These are phyloP conservation scores for Tulasnella sp. DNA, from an alignment of 768 basidiomycete genomes.

Conservation along the genomic window DNA sequence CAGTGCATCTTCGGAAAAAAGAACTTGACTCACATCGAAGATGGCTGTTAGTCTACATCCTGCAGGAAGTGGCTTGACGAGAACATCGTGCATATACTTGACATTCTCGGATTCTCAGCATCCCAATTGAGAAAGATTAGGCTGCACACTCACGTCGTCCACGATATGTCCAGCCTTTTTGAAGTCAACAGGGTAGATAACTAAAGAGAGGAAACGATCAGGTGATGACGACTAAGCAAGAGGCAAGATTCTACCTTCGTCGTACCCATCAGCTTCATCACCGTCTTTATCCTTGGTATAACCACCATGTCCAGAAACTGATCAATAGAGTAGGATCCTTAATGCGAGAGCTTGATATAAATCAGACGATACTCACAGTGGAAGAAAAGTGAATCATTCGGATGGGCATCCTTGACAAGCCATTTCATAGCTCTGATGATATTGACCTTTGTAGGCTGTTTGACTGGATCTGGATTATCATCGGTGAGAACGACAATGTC, in stretches of 20 bases:
- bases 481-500: slow-evolving; percentile 86
- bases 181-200: slow-evolving; percentile 79
- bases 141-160: slow-evolving; percentile 56
- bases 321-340: not conserved
- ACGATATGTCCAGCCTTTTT: slow-evolving; percentile 63
- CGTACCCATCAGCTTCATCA: slow-evolving; percentile 72
- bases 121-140: not conserved
- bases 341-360: not conserved
- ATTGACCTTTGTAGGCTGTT: slow-evolving; percentile 64
- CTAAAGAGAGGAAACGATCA: slow-evolving; percentile 25
- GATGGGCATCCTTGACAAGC: slow-evolving; percentile 69
- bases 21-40: slow-evolving; percentile 44
- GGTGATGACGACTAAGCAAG: not conserved
- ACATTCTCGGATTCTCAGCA: slow-evolving; percentile 6
- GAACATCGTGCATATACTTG: slow-evolving; percentile 59
- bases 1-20: not conserved
- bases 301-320: slow-evolving; percentile 90
- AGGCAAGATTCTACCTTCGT: slow-evolving; percentile 43
- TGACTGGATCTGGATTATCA: slow-evolving; percentile 45
- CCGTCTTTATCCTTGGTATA: slow-evolving; percentile 74
- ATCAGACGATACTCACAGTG: slow-evolving; percentile 42
- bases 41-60: slow-evolving; percentile 83
- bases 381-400: slow-evolving; percentile 83
- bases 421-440: slow-evolving; percentile 84
- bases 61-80: slow-evolving; percentile 65